Evolutionary conservation across 495 filamentous ascomycete genomes (phyloP).

Genomic region (Penicillium fimorum): DNA sequence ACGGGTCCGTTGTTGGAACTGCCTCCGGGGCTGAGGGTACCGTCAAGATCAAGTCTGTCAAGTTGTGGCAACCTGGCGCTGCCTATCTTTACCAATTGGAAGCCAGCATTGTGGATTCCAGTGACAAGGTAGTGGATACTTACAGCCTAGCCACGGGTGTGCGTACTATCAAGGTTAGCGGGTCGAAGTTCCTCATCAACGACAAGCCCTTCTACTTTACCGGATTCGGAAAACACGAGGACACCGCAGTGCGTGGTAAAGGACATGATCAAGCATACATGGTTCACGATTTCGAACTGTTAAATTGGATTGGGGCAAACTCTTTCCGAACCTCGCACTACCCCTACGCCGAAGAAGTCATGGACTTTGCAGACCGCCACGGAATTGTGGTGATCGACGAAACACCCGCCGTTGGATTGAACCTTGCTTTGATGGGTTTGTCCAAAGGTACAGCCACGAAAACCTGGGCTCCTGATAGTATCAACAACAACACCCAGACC

Average conservation of each 20-base stretch:
- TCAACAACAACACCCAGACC: slow-evolving; percentile 1
- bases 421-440: not conserved
- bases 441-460: not conserved
- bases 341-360: slow-evolving; percentile 25
- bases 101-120: not conserved
- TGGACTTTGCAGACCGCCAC: slow-evolving; percentile 18
- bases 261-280: slow-evolving; percentile 17
- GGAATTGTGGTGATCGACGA: slow-evolving; percentile 11
- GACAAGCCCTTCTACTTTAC: slow-evolving; percentile 9
- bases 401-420: slow-evolving; percentile 9
- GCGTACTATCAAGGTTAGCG: slow-evolving; percentile 1
- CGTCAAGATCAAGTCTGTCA: slow-evolving; percentile 4
- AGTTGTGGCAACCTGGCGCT: slow-evolving; percentile 7
- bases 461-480: not conserved
- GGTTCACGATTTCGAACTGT: slow-evolving; percentile 22
- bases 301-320: slow-evolving; percentile 25
- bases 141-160: slow-evolving; percentile 4
- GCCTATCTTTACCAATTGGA: slow-evolving; percentile 10
- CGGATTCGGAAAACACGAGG: slow-evolving; percentile 8
- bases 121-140: not conserved
- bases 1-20: not conserved
- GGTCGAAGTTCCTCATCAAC: slow-evolving; percentile 6
- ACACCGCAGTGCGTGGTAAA: slow-evolving; percentile 5
- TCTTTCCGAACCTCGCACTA: slow-evolving; percentile 28
- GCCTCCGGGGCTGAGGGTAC: not conserved